Conservation (phyloP, 73 alveolate species). For the Stentor coeruleus region DNA sequence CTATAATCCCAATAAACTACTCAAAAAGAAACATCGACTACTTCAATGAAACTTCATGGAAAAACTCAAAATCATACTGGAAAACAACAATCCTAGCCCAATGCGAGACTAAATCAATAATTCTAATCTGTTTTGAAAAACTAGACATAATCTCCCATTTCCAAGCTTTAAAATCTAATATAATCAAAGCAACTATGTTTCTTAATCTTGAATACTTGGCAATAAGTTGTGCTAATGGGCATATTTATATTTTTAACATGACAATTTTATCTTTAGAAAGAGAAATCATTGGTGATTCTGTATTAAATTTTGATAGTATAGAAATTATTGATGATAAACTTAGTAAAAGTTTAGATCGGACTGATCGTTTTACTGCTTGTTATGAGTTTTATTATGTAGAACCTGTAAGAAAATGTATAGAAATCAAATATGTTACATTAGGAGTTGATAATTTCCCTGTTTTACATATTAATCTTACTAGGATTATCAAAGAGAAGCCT, state of each 20-base stretch:
- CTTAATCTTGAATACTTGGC: not conserved
- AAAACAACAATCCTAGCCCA: slow-evolving; percentile 1
- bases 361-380: too few species aligned
- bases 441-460: too few species aligned
- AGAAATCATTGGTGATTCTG: not conserved
- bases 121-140: not conserved
- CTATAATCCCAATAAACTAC: not conserved
- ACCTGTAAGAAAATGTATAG: too few species aligned
- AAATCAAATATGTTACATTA: too few species aligned
- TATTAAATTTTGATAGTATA: too few species aligned
- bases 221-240: not conserved
- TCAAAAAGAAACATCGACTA: not conserved
- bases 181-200: not conserved
- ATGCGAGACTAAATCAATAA: not conserved
- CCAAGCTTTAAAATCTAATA: not conserved
- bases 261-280: not conserved
- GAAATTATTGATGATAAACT: too few species aligned
- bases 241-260: slow-evolving; percentile 19
- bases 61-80: not conserved
- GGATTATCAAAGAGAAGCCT: too few species aligned
- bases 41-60: not conserved
- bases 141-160: not conserved
- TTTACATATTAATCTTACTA: too few species aligned
- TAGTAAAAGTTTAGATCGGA: too few species aligned
- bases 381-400: too few species aligned